Conservation (phyloP, 768 basidiomycete genomes). For the Mycena capillaripes region DNA sequence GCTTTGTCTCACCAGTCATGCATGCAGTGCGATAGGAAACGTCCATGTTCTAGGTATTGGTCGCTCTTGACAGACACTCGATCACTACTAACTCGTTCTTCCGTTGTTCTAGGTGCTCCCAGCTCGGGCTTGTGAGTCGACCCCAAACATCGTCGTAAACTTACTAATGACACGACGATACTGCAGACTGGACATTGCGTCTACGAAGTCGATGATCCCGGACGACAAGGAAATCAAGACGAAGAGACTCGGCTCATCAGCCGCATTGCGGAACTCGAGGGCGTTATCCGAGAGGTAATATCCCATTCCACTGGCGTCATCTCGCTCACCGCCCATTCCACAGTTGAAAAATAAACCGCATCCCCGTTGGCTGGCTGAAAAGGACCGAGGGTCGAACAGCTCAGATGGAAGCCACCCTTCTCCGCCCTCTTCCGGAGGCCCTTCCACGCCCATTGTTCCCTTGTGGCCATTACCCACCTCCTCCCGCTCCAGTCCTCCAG, state of each 20-base stretch:
- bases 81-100: no score
- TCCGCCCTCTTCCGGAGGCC: constrained; percentile 10
- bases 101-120: constrained; percentile 44
- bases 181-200: constrained; percentile 71
- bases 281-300: constrained; percentile 67
- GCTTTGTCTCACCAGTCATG: background rate
- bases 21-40: constrained; percentile 61
- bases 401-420: background rate
- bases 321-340: background rate
- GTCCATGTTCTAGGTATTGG: constrained; percentile 48
- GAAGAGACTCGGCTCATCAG: constrained; percentile 65
- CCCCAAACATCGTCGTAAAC: no score
- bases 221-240: constrained; percentile 54
- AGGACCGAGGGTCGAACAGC: constrained; percentile 53
- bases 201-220: constrained; percentile 71
- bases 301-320: no score
- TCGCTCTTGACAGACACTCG: no score
- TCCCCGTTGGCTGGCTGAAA: constrained; percentile 63
- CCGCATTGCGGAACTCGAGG: constrained; percentile 72
- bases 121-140: constrained; percentile 28
- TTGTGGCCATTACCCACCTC: constrained; percentile 15
- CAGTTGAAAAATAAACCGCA: constrained; percentile 69
- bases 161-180: background rate
- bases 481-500: background rate
- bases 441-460: constrained; percentile 26